Conservation (phyloP, 2,329 filamentous ascomycete genomes). For the Lecanosticta acicola region DNA sequence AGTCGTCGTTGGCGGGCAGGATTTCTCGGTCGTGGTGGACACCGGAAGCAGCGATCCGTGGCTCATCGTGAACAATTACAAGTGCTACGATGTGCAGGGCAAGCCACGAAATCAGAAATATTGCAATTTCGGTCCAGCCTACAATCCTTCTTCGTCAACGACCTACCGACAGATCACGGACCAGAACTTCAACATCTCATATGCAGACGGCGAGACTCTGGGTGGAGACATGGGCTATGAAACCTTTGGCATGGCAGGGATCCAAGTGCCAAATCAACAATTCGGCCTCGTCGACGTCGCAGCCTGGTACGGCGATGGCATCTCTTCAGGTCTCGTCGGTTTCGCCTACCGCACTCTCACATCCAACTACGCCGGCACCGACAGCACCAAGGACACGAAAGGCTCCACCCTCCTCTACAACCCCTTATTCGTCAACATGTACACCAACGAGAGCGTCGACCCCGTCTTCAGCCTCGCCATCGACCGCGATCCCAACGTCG, state of each 20-base stretch:
- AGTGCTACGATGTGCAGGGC: conserved; percentile 21
- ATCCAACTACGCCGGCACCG: conserved; percentile 33
- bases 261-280: conserved; percentile 42
- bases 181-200: conserved; percentile 41
- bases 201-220: conserved; percentile 41
- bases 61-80: conserved; percentile 32
- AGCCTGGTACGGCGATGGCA: conserved; percentile 30
- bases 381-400: conserved; percentile 21
- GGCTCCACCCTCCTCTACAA: conserved; percentile 37
- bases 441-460: conserved; percentile 38
- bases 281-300: conserved; percentile 41
- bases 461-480: conserved; percentile 49
- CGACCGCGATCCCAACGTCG: conserved; percentile 28
- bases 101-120: conserved; percentile 16
- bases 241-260: conserved; percentile 41
- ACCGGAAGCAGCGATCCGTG: conserved; percentile 48
- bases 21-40: conserved; percentile 40
- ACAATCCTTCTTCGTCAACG: conserved; percentile 24
- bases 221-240: conserved; percentile 38
- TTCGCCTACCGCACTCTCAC: conserved; percentile 48
- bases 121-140: conserved; percentile 32
- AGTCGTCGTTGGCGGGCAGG: conserved; percentile 26
- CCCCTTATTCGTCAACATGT: conserved; percentile 49
- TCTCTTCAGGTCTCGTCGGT: conserved; percentile 47
- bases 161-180: conserved; percentile 37